phyloP scores from a whole-genome alignment of 192 early-diverging fungal species.

The Podila verticillata region DNA sequence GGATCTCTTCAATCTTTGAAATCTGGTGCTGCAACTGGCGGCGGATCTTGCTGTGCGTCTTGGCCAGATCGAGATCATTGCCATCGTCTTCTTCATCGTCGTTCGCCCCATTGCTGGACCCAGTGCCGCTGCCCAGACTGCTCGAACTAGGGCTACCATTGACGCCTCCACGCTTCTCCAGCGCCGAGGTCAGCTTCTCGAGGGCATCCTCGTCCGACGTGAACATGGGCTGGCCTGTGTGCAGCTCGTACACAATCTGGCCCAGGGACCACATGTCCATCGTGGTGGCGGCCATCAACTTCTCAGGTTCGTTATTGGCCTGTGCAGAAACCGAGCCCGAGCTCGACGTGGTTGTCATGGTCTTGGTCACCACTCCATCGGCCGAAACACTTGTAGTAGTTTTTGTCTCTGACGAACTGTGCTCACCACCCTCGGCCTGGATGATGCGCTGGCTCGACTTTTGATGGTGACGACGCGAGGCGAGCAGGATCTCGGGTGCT shows the following conservation, averaged over 20 bases:
- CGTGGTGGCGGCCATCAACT: slow-evolving; percentile 27
- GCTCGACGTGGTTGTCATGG: slow-evolving; percentile 14
- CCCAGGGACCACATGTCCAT: slow-evolving; percentile 58
- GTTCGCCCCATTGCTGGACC: background rate
- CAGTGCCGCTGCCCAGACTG: background rate
- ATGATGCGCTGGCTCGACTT: background rate
- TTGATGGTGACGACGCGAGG: slow-evolving; percentile 7
- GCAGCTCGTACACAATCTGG: slow-evolving; percentile 48
- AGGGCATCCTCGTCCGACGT: slow-evolving; percentile 28
- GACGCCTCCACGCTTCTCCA: slow-evolving; percentile 9
- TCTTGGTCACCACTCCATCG: slow-evolving; percentile 19
- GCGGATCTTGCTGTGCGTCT: slow-evolving; percentile 20
- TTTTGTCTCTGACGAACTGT: slow-evolving; percentile 5
- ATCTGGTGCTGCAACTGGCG: slow-evolving; percentile 32
- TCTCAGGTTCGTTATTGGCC: slow-evolving; percentile 7
- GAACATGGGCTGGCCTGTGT: slow-evolving; percentile 38
- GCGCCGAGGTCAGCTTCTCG: slow-evolving; percentile 25
- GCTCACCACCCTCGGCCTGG: slow-evolving; percentile 4
- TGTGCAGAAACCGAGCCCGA: background rate
- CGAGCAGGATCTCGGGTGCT: slow-evolving; percentile 32
- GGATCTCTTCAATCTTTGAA: slow-evolving; percentile 32
- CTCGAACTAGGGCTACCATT: background rate
- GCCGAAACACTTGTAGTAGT: background rate
- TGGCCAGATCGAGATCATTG: slow-evolving; percentile 25
- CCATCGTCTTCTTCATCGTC: slow-evolving; percentile 10